phyloP scores from a whole-genome alignment of 176 grass and related monocot genomes.

The Phoenix dactylifera region DNA sequence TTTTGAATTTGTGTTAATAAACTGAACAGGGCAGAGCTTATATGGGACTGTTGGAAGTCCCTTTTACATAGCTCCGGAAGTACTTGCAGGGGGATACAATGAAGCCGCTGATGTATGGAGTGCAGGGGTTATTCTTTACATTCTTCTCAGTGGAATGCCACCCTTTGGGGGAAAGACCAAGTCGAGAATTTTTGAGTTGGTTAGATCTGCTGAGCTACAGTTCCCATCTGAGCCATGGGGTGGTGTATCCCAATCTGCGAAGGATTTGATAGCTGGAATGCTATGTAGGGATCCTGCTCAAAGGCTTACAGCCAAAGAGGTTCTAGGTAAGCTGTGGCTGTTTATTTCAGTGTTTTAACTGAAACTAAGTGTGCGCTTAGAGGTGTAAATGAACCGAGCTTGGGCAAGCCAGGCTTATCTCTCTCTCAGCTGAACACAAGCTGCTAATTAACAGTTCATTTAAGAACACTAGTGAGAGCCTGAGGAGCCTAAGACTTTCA shows the following conservation, averaged over 20 bases:
- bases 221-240: constrained; percentile 82
- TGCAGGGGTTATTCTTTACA: constrained; percentile 84
- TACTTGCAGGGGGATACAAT: constrained; percentile 76
- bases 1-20: background rate
- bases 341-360: no score
- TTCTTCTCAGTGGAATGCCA: constrained; percentile 81
- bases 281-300: constrained; percentile 50
- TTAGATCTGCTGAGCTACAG: constrained; percentile 58
- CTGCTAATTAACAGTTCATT: no score
- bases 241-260: constrained; percentile 53
- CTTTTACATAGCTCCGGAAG: constrained; percentile 95
- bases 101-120: constrained; percentile 93
- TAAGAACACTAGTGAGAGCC: no score
- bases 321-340: constrained; percentile 54
- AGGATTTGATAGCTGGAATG: constrained; percentile 71
- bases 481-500: no score
- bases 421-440: no score
- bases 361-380: no score
- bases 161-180: constrained; percentile 93
- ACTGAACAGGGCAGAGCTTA: constrained; percentile 65
- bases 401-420: no score
- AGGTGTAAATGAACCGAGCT: no score
- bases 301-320: constrained; percentile 52
- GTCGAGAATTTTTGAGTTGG: constrained; percentile 82
- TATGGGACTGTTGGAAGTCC: constrained; percentile 87